Evolutionary conservation across 768 basidiomycete species (phyloP).

Genomic region (Amanita jacksonii): DNA sequence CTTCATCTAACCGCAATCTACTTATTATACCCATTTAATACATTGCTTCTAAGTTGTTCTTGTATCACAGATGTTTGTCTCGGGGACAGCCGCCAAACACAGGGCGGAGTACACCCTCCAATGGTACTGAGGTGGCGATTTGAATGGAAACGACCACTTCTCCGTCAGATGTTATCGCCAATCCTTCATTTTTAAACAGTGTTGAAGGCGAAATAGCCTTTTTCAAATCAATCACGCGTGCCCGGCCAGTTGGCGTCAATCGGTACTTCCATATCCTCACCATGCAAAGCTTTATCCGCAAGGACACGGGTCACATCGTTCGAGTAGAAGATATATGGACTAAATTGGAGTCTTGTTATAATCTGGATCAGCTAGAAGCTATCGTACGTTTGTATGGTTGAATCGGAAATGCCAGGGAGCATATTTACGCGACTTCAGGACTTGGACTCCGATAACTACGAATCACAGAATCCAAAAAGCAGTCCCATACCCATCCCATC

Average conservation of each 20-base stretch:
- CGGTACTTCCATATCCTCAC: slow-evolving; percentile 74
- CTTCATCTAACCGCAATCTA: too few relatives aligned
- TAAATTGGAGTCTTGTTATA: slow-evolving; percentile 63
- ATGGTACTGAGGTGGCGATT: slow-evolving; percentile 6
- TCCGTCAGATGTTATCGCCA: slow-evolving; percentile 13
- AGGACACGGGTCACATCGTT: slow-evolving; percentile 57
- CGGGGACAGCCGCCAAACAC: slow-evolving; percentile 4
- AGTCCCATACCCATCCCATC: slow-evolving; percentile 48
- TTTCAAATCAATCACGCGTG: slow-evolving; percentile 73
- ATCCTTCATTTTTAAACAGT: slow-evolving; percentile 47
- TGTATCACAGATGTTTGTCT: slow-evolving; percentile 3
- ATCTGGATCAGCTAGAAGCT: slow-evolving; percentile 65
- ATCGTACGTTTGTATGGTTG: slow-evolving; percentile 36
- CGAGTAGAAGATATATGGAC: slow-evolving; percentile 61
- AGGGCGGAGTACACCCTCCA: not conserved
- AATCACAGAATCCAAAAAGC: slow-evolving; percentile 31
- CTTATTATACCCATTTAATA: too few relatives aligned
- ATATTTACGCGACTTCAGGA: slow-evolving; percentile 23
- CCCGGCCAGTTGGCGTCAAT: slow-evolving; percentile 77
- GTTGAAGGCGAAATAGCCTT: slow-evolving; percentile 81
- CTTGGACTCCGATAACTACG: slow-evolving; percentile 33
- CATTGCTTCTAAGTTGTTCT: too few relatives aligned
- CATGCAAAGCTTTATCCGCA: slow-evolving; percentile 61
- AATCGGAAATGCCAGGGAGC: not conserved
- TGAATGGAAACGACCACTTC: slow-evolving; percentile 5